Evolutionary conservation across 768 basidiomycete species (phyloP), one percentile per base, ranked within the genome.

Genomic region (Russula sp.): DNA sequence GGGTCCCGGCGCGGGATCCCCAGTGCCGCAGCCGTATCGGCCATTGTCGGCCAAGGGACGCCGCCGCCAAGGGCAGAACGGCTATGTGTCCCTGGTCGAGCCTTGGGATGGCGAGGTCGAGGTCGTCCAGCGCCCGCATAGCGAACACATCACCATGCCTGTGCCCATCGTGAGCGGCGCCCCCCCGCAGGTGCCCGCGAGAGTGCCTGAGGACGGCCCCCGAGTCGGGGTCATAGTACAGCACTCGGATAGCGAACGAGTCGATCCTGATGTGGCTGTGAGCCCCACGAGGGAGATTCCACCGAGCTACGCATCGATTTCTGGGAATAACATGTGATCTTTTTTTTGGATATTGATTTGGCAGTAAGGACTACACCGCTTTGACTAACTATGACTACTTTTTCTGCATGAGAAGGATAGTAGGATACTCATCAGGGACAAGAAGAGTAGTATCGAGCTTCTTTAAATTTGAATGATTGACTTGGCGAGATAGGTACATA

Each of bases 291-390:
- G 57, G 4, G 73, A 74, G 68, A 62, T 75, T 35, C 73, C 73
- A 51, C 73, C 73, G 47, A 67, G 73, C 59, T 74, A 74, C 57
- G 71, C 72, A 57, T 70, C 70, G 50, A 74, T 74, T 54, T 66
- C 68, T 20, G 60, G 65, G 60, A 71, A 72, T 34, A 6, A 2
- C 47, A 11, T 13, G 22, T 48, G 4, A 27, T 48, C 13, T 27
- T 48, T 48, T 3, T 10, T 48, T 27, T 40, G 27, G 27, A 27
- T 27, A 27, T 27, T 27, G 27, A 27, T 27, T 27, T 27, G 27
- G 27, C 27, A 27, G 27, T 27, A 27, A 27, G 27, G 27, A 27
- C 27, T 27, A 3, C 27, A 27, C 27, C 27, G 27, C 27, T 2
- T 27, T 2, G 27, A 27, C 27, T 27, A 27, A 27, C 27, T 27